phyloP scores from a whole-genome alignment of 208 protist genomes.

The Trypanosoma congolense region DNA sequence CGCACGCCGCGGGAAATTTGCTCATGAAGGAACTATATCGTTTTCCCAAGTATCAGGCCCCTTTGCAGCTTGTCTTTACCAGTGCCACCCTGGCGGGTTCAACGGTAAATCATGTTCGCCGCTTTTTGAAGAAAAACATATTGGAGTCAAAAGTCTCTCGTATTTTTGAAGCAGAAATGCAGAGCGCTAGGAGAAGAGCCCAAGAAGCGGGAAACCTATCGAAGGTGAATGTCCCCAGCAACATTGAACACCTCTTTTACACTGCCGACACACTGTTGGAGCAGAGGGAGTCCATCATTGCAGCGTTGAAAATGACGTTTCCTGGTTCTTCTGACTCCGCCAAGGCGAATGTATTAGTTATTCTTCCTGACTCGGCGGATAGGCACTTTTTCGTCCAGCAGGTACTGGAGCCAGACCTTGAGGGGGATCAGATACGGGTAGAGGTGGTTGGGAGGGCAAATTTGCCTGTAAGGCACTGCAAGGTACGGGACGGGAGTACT shows the following conservation, averaged over 20 bases:
- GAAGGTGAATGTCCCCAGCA: conserved; percentile 49
- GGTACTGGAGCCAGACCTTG: conserved; percentile 55
- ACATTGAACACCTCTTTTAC: conserved; percentile 76
- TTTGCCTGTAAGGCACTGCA: neutral
- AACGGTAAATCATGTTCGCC: conserved; percentile 82
- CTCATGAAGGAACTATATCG: conserved; percentile 81
- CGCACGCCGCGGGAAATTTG: conserved; percentile 61
- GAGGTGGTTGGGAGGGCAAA: neutral
- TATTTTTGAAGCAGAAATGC: conserved; percentile 58
- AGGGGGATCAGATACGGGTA: neutral
- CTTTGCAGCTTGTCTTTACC: conserved; percentile 83
- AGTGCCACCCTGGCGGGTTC: conserved; percentile 82
- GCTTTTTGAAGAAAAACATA: conserved; percentile 86
- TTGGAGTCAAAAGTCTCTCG: conserved; percentile 57
- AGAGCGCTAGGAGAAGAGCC: conserved; percentile 8
- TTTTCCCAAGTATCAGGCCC: conserved; percentile 83
- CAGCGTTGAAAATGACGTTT: conserved; percentile 23
- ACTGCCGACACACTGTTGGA: conserved; percentile 71
- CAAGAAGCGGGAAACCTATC: conserved; percentile 37
- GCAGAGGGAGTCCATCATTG: conserved; percentile 57
- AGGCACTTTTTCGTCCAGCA: conserved; percentile 38
- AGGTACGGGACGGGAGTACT: neutral
- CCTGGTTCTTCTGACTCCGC: neutral
- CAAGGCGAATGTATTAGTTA: conserved; percentile 29
- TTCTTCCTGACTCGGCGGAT: conserved; percentile 57